Conservation (phyloP, 495 filamentous ascomycete genomes). For the Hamigera avellanea region DNA sequence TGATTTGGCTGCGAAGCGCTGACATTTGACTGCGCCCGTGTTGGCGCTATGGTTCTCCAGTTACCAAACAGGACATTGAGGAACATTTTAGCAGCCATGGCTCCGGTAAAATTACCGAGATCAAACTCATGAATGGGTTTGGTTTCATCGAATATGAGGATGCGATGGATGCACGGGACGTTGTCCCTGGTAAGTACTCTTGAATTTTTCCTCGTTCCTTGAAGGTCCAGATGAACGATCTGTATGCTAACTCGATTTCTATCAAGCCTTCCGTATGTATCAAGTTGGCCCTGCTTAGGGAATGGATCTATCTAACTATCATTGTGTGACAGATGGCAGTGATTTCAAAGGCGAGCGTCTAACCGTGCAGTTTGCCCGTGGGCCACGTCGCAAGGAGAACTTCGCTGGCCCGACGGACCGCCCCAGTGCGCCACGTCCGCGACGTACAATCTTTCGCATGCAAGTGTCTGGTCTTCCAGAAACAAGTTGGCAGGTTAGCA, state of each 20-base stretch:
- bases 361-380: slow-evolving; percentile 95
- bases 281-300: background rate
- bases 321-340: slow-evolving; percentile 63
- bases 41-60: slow-evolving; percentile 35
- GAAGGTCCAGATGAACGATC: background rate
- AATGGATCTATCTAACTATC: slow-evolving; percentile 6
- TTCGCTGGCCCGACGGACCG: slow-evolving; percentile 59
- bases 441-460: slow-evolving; percentile 93
- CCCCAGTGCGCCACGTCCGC: slow-evolving; percentile 67
- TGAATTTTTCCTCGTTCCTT: background rate
- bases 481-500: slow-evolving; percentile 99
- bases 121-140: slow-evolving; percentile 99
- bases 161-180: slow-evolving; percentile 90
- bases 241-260: slow-evolving; percentile 9
- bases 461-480: slow-evolving; percentile 95
- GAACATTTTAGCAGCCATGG: slow-evolving; percentile 92
- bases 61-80: slow-evolving; percentile 93
- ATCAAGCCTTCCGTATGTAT: slow-evolving; percentile 43
- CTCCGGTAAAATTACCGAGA: slow-evolving; percentile 91
- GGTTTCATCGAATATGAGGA: slow-evolving; percentile 99
- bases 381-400: slow-evolving; percentile 75
- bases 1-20: slow-evolving; percentile 11
- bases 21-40: slow-evolving; percentile 12
- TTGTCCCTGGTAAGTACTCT: slow-evolving; percentile 72
- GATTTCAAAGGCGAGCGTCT: slow-evolving; percentile 96